Base-by-base conservation (phyloP, 768 basidiomycete species). In the Dacryopinax primogenitus region DNA sequence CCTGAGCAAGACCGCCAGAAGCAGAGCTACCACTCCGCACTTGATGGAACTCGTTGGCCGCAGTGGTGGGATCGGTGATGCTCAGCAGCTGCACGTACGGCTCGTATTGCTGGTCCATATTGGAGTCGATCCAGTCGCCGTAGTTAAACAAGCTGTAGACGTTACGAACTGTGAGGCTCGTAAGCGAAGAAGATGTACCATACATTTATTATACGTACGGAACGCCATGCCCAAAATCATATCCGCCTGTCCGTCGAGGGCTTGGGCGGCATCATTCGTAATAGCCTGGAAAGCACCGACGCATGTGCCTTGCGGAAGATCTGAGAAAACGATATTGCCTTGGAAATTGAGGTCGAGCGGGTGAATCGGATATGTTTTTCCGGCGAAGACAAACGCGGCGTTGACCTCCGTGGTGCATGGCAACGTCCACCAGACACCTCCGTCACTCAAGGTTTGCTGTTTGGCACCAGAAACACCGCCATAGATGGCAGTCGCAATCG, bases 51-150 rank as follows among this genome's bases (percentile, higher is more conserved):
- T 47, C 45, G 13, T 9, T 13, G 7, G 45, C 45, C 13, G 45
- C 45, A 23, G 11, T 23, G 23, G 13, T 47, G 12, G 45, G 45
- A 47, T 47, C 45, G n/a, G 45, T 47, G 45, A 83, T 75, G 0
- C 85, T 78, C 39, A 85, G 77, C 18, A 88, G 74, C 70, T 88
- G 87, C 41, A 87, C 76, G 74, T 79, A 88, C 0, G 86, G 85
- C 33, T 81, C 77, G 26, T 74, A 77, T 61, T 78, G 76, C 70
- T 74, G 72, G 13, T 75, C 76, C 32, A 74, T 68, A 58, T 77
- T 73, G 26, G 75, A 80, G 58, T 80, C 73, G 66, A 84, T 74
- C 72, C 84, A 82, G 72, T 86, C 79, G 34, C 87, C 86, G 68
- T 81, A 86, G 72, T 87, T 78, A 74, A 88, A 78, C 41, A 84